Evolutionary conservation across 2,329 filamentous ascomycete species (phyloP).

Genomic region (Trichoderma sp.): DNA sequence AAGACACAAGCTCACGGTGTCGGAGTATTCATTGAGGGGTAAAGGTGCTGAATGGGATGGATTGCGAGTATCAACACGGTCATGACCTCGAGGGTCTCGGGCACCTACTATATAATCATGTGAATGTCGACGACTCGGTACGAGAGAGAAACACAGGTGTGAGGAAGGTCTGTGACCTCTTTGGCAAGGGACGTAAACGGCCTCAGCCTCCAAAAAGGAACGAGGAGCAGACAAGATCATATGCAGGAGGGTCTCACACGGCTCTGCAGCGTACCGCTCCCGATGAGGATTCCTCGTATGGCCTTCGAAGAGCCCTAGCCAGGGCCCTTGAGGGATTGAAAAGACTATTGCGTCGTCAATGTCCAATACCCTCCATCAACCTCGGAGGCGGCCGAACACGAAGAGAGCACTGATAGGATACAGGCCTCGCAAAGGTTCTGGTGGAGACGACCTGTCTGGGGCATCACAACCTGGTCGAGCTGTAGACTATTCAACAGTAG

Average conservation of each 20-base stretch:
- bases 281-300: slow-evolving; percentile 39
- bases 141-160: slow-evolving; percentile 4
- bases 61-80: neutral
- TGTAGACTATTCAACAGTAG: slow-evolving; percentile 16
- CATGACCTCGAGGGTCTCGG: neutral
- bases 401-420: neutral
- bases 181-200: neutral
- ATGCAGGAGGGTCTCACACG: slow-evolving; percentile 27
- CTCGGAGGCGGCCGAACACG: slow-evolving; percentile 3
- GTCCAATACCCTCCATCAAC: neutral
- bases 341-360: neutral
- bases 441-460: neutral
- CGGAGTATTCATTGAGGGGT: neutral
- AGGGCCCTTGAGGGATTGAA: neutral
- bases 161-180: neutral
- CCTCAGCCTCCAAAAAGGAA: slow-evolving; percentile 1
- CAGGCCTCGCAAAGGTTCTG: slow-evolving; percentile 8
- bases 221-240: neutral
- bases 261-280: slow-evolving; percentile 33
- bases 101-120: neutral
- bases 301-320: slow-evolving; percentile 2
- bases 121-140: neutral
- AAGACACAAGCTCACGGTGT: neutral
- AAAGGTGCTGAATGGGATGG: neutral
- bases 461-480: slow-evolving; percentile 7